Base-by-base conservation (phyloP, 164 flowering plant genomes). In the Magnolia sinica region DNA sequence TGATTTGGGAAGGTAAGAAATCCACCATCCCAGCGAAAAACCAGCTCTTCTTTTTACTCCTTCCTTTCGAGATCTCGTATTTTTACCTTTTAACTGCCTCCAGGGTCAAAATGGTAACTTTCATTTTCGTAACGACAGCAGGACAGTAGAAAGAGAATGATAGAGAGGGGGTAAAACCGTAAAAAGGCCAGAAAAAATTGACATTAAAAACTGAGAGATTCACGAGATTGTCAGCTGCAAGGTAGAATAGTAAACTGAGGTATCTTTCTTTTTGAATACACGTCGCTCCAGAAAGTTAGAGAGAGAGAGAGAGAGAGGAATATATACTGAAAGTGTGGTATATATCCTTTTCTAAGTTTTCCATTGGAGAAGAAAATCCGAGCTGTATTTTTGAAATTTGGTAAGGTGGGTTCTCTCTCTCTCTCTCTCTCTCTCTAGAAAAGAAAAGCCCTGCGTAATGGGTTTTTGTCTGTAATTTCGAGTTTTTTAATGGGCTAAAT, bases 271-370 rank as follows among this genome's bases (percentile, higher is more conserved):
- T 78, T 81, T 71, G 70, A 73, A 76, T 80, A 83, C 87, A 83
- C 88, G 76, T 82, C 70, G 88, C 87, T 86, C 89, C 84, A 85
- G 85, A 87, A 84, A 86, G 83, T 55, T 74, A 31, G 70, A 71
- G 55, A 59, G 75, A 78, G 73, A 59, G 75, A 78, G 73, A 67
- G 50, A 55, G 64, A 75, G 78, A 76, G 73, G 64, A 65, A 67
- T 51, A 75, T 23, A 22, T 65, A n/a, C 10, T 4, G 31, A n/a
- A 20, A 29, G 29, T 23, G 45, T 5, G 45, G 45, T 37, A 37
- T 37, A 37, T 37, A 37, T 37, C 45, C 45, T 37, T 37, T 37
- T 37, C 45, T 37, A 37, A 37, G 45, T 37, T 37, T 37, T 37
- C 45, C 45, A 37, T 37, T 37, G 7, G 7, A 4, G 45, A 37